Evolutionary conservation across 768 basidiomycete species (phyloP), one percentile per base, ranked within the genome.

Genomic region (Favolaschia claudopus): DNA sequence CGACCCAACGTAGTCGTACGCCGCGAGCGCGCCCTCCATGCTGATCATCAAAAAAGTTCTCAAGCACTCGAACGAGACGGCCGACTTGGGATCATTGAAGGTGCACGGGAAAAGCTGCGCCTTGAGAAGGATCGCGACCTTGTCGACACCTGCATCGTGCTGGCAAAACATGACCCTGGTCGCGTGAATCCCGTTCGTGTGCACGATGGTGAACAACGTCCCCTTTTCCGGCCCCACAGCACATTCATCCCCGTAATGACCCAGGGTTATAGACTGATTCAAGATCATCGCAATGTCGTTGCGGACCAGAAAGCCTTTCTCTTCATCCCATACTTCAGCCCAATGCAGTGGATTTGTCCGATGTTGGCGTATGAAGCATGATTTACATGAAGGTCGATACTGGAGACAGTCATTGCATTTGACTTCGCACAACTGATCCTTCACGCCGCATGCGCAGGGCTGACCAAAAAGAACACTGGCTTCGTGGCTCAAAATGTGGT

Each of bases 41-140:
- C 31, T 28, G 19, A 29, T 49, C 7, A 59, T 38, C 10, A 52
- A 36, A 27, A 59, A 59, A n/a, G n/a, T n/a, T n/a, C n/a, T n/a
- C n/a, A n/a, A n/a, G n/a, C n/a, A n/a, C n/a, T n/a, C n/a, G n/a
- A n/a, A n/a, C n/a, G n/a, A n/a, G n/a, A n/a, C n/a, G n/a, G n/a
- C n/a, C 15, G 32, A n/a, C 9, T 59, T 52, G 3, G 53, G 37
- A 13, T 19, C 19, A 5, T 46, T 32, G 31, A 59, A 53, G 2
- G 49, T 59, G n/a, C n/a, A n/a, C n/a, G n/a, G n/a, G n/a, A n/a
- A n/a, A n/a, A n/a, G n/a, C n/a, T n/a, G n/a, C n/a, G n/a, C n/a
- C n/a, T n/a, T n/a, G n/a, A n/a, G n/a, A n/a, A n/a, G n/a, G 24
- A 59, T 40, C 3, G 43, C 58, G n/a, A 27, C 32, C 17, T 19